Evolutionary conservation across 2,329 filamentous ascomycete species (phyloP).

Genomic region (Paraphaeosphaeria minitans): DNA sequence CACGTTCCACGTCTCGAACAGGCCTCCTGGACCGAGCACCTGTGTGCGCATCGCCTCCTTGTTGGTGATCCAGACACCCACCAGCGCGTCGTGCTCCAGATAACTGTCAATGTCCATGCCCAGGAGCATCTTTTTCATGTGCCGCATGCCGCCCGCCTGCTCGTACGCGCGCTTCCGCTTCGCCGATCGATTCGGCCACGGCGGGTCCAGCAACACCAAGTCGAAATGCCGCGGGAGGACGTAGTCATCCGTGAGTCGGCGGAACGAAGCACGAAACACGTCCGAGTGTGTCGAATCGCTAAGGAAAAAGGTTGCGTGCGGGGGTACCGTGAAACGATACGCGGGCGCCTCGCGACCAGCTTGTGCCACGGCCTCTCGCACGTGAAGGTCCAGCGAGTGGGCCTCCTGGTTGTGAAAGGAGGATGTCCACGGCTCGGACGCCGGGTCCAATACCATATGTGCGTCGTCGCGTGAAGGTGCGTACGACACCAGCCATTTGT

Average conservation of each 20-base stretch:
- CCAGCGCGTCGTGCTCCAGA: slow-evolving; percentile 51
- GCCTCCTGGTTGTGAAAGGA: slow-evolving; percentile 38
- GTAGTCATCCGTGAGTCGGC: slow-evolving; percentile 42
- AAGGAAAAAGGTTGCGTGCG: slow-evolving; percentile 55
- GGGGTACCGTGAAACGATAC: slow-evolving; percentile 54
- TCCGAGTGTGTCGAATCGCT: slow-evolving; percentile 50
- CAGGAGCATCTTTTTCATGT: slow-evolving; percentile 52
- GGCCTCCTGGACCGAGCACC: slow-evolving; percentile 59
- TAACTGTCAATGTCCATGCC: slow-evolving; percentile 54
- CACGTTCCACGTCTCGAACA: slow-evolving; percentile 72
- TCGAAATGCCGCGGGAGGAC: slow-evolving; percentile 62
- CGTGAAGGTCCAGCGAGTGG: slow-evolving; percentile 30
- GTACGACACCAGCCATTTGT: slow-evolving; percentile 35
- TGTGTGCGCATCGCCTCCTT: slow-evolving; percentile 62
- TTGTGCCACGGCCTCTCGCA: slow-evolving; percentile 20
- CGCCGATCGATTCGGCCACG: slow-evolving; percentile 81
- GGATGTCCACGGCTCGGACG: slow-evolving; percentile 32
- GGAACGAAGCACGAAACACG: slow-evolving; percentile 46
- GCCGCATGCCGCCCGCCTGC: slow-evolving; percentile 50
- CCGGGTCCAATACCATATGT: slow-evolving; percentile 10
- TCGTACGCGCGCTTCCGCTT: slow-evolving; percentile 62
- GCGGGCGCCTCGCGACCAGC: slow-evolving; percentile 12
- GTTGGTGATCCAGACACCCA: slow-evolving; percentile 81
- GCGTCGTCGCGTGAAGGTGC: slow-evolving; percentile 22
- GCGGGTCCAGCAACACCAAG: slow-evolving; percentile 74